phyloP scores from a whole-genome alignment of 2,329 filamentous ascomycete species.

The Colletotrichum nymphaeae region DNA sequence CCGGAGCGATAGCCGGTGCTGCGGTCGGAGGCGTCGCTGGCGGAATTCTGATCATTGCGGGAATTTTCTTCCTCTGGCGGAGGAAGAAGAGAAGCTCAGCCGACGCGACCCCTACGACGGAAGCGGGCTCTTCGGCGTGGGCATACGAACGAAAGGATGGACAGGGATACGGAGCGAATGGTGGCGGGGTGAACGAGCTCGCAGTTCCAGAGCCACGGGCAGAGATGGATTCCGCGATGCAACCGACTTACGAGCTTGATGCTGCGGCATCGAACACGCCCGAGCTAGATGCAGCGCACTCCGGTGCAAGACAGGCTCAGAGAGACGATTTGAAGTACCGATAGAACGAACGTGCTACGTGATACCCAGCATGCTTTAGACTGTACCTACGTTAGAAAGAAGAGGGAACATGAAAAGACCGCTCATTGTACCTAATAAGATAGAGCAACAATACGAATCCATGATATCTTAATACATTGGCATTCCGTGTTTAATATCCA shows the following conservation, averaged over 20 bases:
- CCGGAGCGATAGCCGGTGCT: constrained; percentile 6
- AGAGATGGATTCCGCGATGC: not conserved
- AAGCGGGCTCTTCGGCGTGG: not conserved
- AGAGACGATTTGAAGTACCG: not conserved
- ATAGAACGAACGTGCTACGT: not conserved
- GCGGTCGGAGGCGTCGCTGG: constrained; percentile 5
- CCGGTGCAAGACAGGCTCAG: not conserved
- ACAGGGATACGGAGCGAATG: not conserved
- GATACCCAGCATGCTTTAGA: not conserved
- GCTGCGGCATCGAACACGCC: not conserved
- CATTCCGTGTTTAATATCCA: too few relatives aligned
- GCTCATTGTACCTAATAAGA: too few relatives aligned
- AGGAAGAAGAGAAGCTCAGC: not conserved
- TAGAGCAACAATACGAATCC: too few relatives aligned
- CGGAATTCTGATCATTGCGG: not conserved
- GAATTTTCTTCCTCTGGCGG: constrained; percentile 1
- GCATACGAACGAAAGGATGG: not conserved
- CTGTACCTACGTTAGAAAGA: not conserved
- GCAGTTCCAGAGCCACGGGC: not conserved
- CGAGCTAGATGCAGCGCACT: not conserved
- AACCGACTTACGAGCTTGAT: not conserved
- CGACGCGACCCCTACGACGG: not conserved
- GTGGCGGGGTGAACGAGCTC: not conserved
- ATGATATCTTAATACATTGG: too few relatives aligned
- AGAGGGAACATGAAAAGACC: not conserved